Conservation (phyloP, 78 protist genomes). For the Blattamonas nauphoetae region DNA sequence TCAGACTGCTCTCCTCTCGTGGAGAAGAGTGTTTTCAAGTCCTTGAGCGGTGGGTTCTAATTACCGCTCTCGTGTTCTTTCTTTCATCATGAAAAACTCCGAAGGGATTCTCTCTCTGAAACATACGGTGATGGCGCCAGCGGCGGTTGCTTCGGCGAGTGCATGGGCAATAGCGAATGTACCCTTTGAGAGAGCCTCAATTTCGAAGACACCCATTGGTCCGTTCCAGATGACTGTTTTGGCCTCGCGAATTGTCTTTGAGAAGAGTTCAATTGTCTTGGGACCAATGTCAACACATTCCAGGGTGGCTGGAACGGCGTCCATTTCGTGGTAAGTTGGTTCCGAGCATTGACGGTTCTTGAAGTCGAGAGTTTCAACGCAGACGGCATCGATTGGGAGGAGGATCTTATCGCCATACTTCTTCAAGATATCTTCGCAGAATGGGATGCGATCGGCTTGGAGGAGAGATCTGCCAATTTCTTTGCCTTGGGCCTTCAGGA, state of each 20-base stretch:
- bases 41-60: no score
- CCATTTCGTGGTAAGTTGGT: slow-evolving; percentile 24
- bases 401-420: slow-evolving; percentile 68
- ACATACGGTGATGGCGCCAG: slow-evolving; percentile 73
- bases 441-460: slow-evolving; percentile 54
- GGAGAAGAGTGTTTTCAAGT: no score
- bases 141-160: slow-evolving; percentile 54
- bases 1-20: no score
- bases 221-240: slow-evolving; percentile 94
- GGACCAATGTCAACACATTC: background rate
- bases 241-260: slow-evolving; percentile 20
- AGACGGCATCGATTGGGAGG: slow-evolving; percentile 56
- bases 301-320: slow-evolving; percentile 67
- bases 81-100: no score
- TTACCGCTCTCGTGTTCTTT: no score
- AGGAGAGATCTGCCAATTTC: slow-evolving; percentile 73
- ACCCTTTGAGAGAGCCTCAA: slow-evolving; percentile 71
- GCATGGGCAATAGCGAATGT: slow-evolving; percentile 66
- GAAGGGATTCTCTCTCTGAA: no score
- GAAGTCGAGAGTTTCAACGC: slow-evolving; percentile 59
- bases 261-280: background rate
- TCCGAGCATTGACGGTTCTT: slow-evolving; percentile 36
- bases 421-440: slow-evolving; percentile 74
- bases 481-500: slow-evolving; percentile 68
- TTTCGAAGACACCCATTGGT: slow-evolving; percentile 95